Evolutionary conservation across 2,329 filamentous ascomycete species (phyloP), one percentile per base, ranked within the genome.

Genomic region (Sphaerulina populicola): DNA sequence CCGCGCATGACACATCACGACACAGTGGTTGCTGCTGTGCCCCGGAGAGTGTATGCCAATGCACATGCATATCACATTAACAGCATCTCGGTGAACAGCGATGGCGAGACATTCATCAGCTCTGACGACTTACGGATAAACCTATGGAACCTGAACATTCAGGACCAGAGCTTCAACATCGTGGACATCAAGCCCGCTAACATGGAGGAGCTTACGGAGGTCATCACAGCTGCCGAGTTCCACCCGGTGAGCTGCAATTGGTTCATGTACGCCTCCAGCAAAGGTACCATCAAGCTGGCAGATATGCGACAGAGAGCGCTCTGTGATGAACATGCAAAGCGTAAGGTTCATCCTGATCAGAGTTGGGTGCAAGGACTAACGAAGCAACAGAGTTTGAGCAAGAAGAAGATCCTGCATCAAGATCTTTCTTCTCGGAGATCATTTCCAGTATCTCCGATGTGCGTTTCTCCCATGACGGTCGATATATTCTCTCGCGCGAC

Each of bases 191-290:
- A 98, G 72, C 93, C 93, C 7, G 93, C 93, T 37, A 98, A 98
- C 70, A 98, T 98, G 93, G 93, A 98, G 72, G 93, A 98, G 74
- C 77, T 98, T 59, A 98, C 93, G 0, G 93, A 98, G 71, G 93
- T 98, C 62, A 97, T 98, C 67, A 98, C 93, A 10, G 93, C 93
- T 38, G 93, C 93, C 48, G 93, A 98, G 67, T 98, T 98, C 66
- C 93, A 98, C 67, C 93, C 93, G 5, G 77, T 84, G 65, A 95
- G 90, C 76, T 98, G 93, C 78, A 97, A 98, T 72, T 95, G 88
- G 89, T 97, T 98, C 75, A 98, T 98, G 91, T 98, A 97, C 69
- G 93, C 93, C 62, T 97, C 91, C 71, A 96, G 90, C 53, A 98
- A 98, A 72, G 93, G 93, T 55, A 97, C 93, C 33, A 97, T 98